Base-by-base conservation (phyloP, 345 rosid species). In the Sisymbrium irio region DNA sequence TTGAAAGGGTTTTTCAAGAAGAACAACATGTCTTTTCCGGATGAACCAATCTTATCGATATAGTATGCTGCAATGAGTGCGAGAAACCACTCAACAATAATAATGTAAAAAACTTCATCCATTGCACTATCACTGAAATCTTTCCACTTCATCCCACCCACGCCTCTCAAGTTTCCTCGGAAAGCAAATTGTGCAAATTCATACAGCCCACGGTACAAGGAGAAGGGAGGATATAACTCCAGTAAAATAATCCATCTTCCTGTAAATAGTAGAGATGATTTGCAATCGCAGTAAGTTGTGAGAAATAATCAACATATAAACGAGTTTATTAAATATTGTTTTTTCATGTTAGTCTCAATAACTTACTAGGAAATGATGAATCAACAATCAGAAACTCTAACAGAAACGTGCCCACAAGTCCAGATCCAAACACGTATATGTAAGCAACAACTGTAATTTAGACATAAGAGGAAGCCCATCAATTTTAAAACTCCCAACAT, bases 161-260 rank as follows among this genome's bases (percentile, higher is more conserved):
- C 82, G n/a, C 91, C 94, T 83, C 84, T 80, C 69, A 65, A 72
- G 82, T 77, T 71, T 37, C 89, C 98, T 1, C 1, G 60, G 41
- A 86, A 82, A 57, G 98, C 53, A 74, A 84, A 90, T 50, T 85
- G 85, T 3, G 87, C 73, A 13, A 92, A 87, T 74, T 95, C 97
- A 36, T 95, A 95, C 44, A 95, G 66, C 9, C 99, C 99, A 50
- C 98, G 99, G 65, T 84, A 92, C 13, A 95, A 67, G 32, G 98
- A 70, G 67, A 95, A 95, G 53, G 96, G 94, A 59, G 98, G 99
- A 82, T 80, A 92, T 60, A 95, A 69, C 87, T 95, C 97, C 87
- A 95, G 27, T 28, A 81, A 73, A 49, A 82, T 55, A 68, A 92
- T 80, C 98, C 94, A 86, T 17, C 78, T 83, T 73, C 87, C 99